phyloP scores from a whole-genome alignment of 129 eudicot genomes.

The Cynara cardunculus region DNA sequence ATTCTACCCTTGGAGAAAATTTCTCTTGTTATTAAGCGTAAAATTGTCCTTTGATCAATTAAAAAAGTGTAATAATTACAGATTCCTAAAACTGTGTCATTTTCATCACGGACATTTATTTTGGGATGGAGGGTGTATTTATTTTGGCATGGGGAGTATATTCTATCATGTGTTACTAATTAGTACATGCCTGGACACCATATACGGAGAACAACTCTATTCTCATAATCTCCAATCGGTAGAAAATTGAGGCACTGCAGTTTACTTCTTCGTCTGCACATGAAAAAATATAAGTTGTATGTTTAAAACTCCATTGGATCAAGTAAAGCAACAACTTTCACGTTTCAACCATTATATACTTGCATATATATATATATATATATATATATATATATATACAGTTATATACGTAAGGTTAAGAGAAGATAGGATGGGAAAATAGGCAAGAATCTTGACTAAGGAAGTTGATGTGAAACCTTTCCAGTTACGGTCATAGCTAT shows the following conservation, averaged over 20 bases:
- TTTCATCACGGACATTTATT: neutral
- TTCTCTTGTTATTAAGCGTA: neutral
- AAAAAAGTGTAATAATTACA: neutral
- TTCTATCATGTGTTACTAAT: neutral
- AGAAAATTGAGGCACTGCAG: conserved; percentile 45
- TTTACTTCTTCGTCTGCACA: conserved; percentile 50
- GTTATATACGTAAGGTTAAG: no score
- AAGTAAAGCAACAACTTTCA: neutral
- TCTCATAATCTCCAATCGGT: conserved; percentile 61
- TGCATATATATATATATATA: no score
- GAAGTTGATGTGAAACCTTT: conserved; percentile 36
- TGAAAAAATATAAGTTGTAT: neutral
- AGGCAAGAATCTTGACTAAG: neutral
- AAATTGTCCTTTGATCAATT: neutral
- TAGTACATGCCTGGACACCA: conserved; percentile 76
- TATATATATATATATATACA: no score
- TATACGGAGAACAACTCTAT: conserved; percentile 65
- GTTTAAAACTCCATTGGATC: conserved; percentile 1
- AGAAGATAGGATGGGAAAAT: neutral
- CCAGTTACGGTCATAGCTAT: conserved; percentile 46
- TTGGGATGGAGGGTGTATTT: neutral
- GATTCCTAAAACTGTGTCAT: no score
- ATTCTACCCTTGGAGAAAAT: no score
- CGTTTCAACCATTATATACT: neutral
- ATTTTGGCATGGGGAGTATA: neutral